These are phyloP conservation scores for Perilla frutescens DNA, from an alignment of 257 asterid species.

Conservation along the genomic window DNA sequence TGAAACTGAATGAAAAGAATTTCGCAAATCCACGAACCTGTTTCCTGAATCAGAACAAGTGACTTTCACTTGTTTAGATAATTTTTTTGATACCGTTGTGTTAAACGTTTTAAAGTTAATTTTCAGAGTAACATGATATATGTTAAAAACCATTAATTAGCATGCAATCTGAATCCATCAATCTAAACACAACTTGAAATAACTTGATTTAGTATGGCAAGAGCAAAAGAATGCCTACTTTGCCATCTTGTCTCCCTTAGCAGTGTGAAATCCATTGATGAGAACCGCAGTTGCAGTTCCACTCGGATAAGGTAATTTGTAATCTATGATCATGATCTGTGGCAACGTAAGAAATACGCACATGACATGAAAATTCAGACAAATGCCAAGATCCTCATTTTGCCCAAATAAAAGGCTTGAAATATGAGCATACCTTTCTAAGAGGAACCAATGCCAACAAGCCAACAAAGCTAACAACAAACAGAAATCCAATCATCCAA, in stretches of 20 bases:
- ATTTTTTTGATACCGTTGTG: too few relatives aligned
- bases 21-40: constrained; percentile 79
- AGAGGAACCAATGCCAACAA: constrained; percentile 74
- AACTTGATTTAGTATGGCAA: neutral
- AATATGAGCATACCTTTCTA: constrained; percentile 52
- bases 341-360: neutral
- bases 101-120: too few relatives aligned
- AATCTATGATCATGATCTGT: constrained; percentile 69
- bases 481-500: constrained; percentile 82
- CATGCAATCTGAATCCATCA: neutral
- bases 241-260: constrained; percentile 63
- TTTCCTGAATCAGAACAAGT: constrained; percentile 50
- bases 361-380: neutral
- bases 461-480: constrained; percentile 68
- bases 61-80: too few relatives aligned
- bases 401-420: neutral
- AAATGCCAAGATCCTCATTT: neutral
- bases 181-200: neutral
- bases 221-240: constrained; percentile 45
- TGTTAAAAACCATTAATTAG: neutral
- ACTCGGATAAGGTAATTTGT: constrained; percentile 66
- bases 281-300: constrained; percentile 83
- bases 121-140: too few relatives aligned
- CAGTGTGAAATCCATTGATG: constrained; percentile 74
- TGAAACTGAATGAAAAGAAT: constrained; percentile 76